These are phyloP conservation scores for Ascochyta viciae-villosae DNA, from an alignment of 2,329 filamentous ascomycete genomes.

Conservation along the genomic window DNA sequence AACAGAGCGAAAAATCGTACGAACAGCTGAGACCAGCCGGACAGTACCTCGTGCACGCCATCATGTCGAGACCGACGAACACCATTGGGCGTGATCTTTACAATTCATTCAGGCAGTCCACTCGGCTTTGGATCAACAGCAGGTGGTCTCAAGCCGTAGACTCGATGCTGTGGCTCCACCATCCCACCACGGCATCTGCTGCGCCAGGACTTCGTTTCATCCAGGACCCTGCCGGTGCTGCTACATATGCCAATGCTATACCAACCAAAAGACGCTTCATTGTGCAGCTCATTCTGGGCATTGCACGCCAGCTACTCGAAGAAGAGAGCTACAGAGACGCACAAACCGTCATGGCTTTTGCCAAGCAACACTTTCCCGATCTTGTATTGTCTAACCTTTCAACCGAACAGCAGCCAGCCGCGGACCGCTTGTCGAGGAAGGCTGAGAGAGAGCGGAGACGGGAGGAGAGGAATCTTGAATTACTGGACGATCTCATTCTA, in stretches of 20 bases:
- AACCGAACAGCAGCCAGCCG: slow-evolving; percentile 1
- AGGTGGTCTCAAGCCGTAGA: slow-evolving; percentile 31
- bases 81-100: slow-evolving; percentile 28
- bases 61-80: slow-evolving; percentile 21
- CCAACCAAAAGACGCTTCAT: slow-evolving; percentile 29
- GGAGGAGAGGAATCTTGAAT: slow-evolving; percentile 29
- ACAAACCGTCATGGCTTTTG: slow-evolving; percentile 39
- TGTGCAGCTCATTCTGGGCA: slow-evolving; percentile 40
- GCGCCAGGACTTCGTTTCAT: slow-evolving; percentile 35
- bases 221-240: slow-evolving; percentile 28
- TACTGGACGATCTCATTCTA: slow-evolving; percentile 35
- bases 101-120: slow-evolving; percentile 32
- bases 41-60: slow-evolving; percentile 32
- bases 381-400: slow-evolving; percentile 31
- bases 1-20: slow-evolving; percentile 16
- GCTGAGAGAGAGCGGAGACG: slow-evolving; percentile 19
- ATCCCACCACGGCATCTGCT: slow-evolving; percentile 32
- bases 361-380: slow-evolving; percentile 41
- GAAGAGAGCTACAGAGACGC: slow-evolving; percentile 39
- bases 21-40: slow-evolving; percentile 32
- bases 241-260: slow-evolving; percentile 14
- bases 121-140: slow-evolving; percentile 29
- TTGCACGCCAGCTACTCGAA: slow-evolving; percentile 40
- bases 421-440: not conserved
- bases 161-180: slow-evolving; percentile 40